phyloP scores from a whole-genome alignment of 2,329 filamentous ascomycete genomes.

The Botrytis byssoidea region DNA sequence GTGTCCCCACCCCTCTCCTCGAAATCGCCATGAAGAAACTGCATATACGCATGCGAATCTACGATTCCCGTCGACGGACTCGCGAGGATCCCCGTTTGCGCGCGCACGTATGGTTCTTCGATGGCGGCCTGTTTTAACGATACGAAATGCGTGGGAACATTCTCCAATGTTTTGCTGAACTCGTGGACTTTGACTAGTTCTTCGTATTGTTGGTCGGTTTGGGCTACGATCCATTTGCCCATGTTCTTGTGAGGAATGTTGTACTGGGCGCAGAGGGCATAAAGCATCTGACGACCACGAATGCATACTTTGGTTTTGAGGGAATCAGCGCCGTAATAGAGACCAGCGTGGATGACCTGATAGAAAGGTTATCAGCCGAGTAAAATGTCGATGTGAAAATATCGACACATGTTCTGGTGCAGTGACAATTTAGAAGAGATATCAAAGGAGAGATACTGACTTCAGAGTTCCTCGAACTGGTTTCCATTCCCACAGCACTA shows the following conservation, averaged over 20 bases:
- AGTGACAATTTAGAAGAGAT: not conserved
- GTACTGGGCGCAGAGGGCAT: slow-evolving; percentile 68
- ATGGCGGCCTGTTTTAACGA: slow-evolving; percentile 56
- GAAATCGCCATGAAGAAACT: slow-evolving; percentile 71
- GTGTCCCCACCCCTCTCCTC: slow-evolving; percentile 73
- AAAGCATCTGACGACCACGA: slow-evolving; percentile 71
- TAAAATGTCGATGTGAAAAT: not conserved
- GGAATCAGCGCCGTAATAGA: slow-evolving; percentile 63
- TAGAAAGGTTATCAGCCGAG: not conserved
- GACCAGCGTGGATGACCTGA: slow-evolving; percentile 89
- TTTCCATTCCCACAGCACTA: slow-evolving; percentile 64
- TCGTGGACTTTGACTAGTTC: slow-evolving; percentile 51
- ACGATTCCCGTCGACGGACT: slow-evolving; percentile 85
- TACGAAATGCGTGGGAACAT: slow-evolving; percentile 73
- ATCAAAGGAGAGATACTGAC: slow-evolving; percentile 24
- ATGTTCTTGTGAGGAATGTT: slow-evolving; percentile 69
- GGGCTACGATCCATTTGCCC: slow-evolving; percentile 95
- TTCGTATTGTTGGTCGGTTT: slow-evolving; percentile 61
- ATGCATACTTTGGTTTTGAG: slow-evolving; percentile 86
- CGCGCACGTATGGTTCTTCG: slow-evolving; percentile 74
- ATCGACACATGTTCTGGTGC: not conserved
- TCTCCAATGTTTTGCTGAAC: slow-evolving; percentile 44
- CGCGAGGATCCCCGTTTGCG: slow-evolving; percentile 73
- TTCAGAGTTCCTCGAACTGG: slow-evolving; percentile 70
- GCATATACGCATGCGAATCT: slow-evolving; percentile 83